Base-by-base conservation (phyloP, 768 basidiomycete genomes). In the Pisolithus sp. region DNA sequence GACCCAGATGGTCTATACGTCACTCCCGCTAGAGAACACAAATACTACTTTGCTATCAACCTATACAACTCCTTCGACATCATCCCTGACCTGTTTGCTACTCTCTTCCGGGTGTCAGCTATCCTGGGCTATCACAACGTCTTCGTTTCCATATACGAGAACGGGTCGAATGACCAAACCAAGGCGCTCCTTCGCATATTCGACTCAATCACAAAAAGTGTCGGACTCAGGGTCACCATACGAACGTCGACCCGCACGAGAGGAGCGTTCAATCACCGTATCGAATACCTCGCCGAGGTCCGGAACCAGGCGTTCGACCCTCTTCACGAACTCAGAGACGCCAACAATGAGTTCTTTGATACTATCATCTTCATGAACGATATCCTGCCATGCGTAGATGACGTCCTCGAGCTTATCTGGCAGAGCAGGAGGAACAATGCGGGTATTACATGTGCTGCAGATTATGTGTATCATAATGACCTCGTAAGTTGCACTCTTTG, bases 211-310 rank as follows among this genome's bases (percentile, higher is more conserved):
- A 91, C 91, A 1, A 77, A 86, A 41, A 84, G 82, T 46, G 91
- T 95, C 53, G 96, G 96, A 24, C 77, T 98, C 70, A 83, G 96
- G 48, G 81, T 99, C 55, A 89, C 86, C 60, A 98, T 99, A 62
- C 83, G 92, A 53, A 93, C 93, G 0, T 91, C 87, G 9, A 88
- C 85, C 75, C 85, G 96, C 55, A 94, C 89, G 9, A 79, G 95
- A 26, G 96, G 96, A 38, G 87, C 89, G 8, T 98, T 98, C 77
- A 95, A 95, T 70, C 96, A 99, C 68, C 94, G 96, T 49, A 99
- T 99, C 76, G 96, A 99, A 70, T 99, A 99, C 73, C 85, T 99
- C 48, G 96, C 96, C n/a, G 95, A 99, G 65, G 95, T 99, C n/a
- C 89, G 96, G 54, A 98, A 99, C 68, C 86, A 92, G 24, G 96